Evolutionary conservation across 306 rosid genomes (phyloP), one percentile per base, ranked within the genome.

Genomic region (Vicia sativa): DNA sequence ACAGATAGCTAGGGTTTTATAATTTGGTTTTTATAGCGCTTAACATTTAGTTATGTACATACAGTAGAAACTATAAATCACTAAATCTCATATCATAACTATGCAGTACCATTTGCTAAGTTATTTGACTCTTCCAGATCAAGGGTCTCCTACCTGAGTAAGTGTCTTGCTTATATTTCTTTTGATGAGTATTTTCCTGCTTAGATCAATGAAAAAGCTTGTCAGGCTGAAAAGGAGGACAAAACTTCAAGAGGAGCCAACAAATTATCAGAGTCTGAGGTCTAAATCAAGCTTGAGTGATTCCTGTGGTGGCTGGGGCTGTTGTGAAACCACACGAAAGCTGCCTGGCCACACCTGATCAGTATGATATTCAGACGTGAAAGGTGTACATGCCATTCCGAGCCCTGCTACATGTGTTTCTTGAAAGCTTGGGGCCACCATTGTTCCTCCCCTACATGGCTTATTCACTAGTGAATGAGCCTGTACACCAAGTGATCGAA

Each of bases 271-370:
- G 37, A 93, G 95, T 70, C 85, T 81, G 67, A 93, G 99, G 76
- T 87, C 84, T 72, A 93, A 77, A 78, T 93, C 97, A 63, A 93
- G 82, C 77, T 82, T 80, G 79, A 71, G 74, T 63, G 82, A 61
- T 44, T 83, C 87, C 45, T 78, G 74, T 35, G 74, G 79, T 3
- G 82, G 78, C 70, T 81, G 71, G 6, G 77, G 72, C 61, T 68
- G 77, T 62, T 66, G 88, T 7, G 78, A 74, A 76, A 81, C 77
- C 73, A 88, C 71, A 6, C 80, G 90, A 53, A 90, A 95, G 89
- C 99, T 95, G 0, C 99, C 99, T 2, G 97, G 99, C 97, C 99
- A 95, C 50, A 78, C 83, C 74, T 68, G 65, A 74, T 84, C 81
- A 49, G 59, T 63, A 62, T 78, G 81, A 23, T 88, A 85, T 44